Base-by-base conservation (phyloP, 108 stramenopile species). In the Cyclotella atomus region DNA sequence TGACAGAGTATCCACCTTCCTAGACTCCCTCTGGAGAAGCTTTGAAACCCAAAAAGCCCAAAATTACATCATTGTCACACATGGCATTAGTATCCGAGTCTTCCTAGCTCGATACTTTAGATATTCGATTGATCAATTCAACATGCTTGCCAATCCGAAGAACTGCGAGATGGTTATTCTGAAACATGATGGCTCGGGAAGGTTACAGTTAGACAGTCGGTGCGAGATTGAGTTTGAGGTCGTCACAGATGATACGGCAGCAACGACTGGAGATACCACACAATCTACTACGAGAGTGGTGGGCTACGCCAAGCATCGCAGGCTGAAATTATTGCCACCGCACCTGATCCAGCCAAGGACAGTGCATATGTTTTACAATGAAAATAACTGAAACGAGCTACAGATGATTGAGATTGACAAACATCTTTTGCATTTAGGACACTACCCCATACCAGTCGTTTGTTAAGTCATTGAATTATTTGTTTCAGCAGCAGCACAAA, bases 31-130 rank as follows among this genome's bases (percentile, higher is more conserved):
- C n/a, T 97, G 94, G 91, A 76, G 97, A 17, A 82, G 77, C 70
- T 96, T 96, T 75, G 93, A 96, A 66, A 68, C 70, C 28, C 79
- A 83, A 56, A 70, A 80, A 29, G 77, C 77, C 44, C 90, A 85
- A 59, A 87, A 91, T 62, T 91, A 90, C 24, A 89, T 93, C n/a
- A 59, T 93, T n/a, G 87, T 96, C 25, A 95, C 97, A 0, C 97
- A 98, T 72, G 96, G 96, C 10, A 91, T 95, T 23, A 83, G 87
- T 35, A 88, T 98, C 28, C 82, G 96, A 46, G 88, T 95, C 21
- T 83, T 98, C 24, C 74, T 98, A 52, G 91, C 94, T 29, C 83
- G 97, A 45, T 98, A 96, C 83, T 98, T 96, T 83, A 92, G 94
- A 14, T 98, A 95, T 79, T 91, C 91, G 3, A 94, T 97, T 59